Evolutionary conservation across 2,329 filamentous ascomycete genomes (phyloP).

Genomic region (Rhynchosporium secalis): DNA sequence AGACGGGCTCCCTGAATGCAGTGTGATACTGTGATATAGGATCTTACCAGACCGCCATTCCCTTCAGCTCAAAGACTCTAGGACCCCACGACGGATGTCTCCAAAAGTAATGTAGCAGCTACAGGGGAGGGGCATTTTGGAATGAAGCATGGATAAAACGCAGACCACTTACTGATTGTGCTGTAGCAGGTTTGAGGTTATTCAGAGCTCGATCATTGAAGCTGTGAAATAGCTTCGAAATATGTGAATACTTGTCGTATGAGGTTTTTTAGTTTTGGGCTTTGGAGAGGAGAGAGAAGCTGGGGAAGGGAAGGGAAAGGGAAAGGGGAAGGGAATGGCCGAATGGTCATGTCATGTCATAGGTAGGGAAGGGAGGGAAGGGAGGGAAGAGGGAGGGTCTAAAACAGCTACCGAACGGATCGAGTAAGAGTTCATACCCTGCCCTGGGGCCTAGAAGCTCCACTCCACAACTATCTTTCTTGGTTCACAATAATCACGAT

Average conservation of each 20-base stretch:
- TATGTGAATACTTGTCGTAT: not conserved
- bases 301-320: not conserved
- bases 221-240: conserved; percentile 7
- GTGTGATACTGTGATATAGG: conserved; percentile 7
- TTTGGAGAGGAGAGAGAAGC: not conserved
- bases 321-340: not conserved
- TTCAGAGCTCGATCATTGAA: conserved; percentile 34
- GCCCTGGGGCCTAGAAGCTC: not conserved
- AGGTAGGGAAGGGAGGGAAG: not conserved
- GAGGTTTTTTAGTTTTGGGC: conserved; percentile 3
- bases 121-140: conserved; percentile 10
- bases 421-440: not conserved
- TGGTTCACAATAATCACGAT: not conserved
- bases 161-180: conserved; percentile 8
- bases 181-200: conserved; percentile 1
- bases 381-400: not conserved
- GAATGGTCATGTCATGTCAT: conserved; percentile 3
- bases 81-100: conserved; percentile 20
- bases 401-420: not conserved
- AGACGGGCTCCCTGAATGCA: conserved; percentile 15
- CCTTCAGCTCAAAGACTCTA: conserved; percentile 19
- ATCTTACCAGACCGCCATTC: conserved; percentile 18
- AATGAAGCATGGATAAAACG: conserved; percentile 16
- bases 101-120: conserved; percentile 11
- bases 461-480: not conserved